A percentile compares a stretch with the other conserved stretches of the same genome.
Conservation (phyloP, 306 rosid species). For the Lithocarpus polystachyus region DNA sequence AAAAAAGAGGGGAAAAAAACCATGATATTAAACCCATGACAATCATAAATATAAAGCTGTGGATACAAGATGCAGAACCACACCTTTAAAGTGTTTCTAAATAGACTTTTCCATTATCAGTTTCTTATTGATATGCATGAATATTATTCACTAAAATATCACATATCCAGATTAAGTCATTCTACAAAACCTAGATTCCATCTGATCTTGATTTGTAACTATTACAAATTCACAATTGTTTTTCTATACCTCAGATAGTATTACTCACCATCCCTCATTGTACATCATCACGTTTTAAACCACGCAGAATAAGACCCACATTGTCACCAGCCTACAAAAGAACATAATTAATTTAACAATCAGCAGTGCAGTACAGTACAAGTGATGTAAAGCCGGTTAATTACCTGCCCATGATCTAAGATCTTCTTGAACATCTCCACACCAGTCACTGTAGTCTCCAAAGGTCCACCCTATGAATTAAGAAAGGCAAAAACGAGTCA, state of each 20-base stretch:
- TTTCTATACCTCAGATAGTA: neutral
- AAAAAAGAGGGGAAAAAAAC: neutral
- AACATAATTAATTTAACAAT: conserved; percentile 24
- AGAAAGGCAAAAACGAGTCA: too few species aligned
- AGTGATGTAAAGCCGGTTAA: conserved; percentile 13
- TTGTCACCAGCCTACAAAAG: conserved; percentile 83
- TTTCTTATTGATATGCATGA: too few species aligned
- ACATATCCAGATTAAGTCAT: too few species aligned
- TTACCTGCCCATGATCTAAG: conserved; percentile 92
- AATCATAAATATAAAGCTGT: too few species aligned
- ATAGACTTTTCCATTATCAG: too few species aligned
- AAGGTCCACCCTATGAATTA: conserved; percentile 60
- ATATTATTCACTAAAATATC: too few species aligned
- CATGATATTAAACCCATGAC: neutral
- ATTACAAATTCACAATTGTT: too few species aligned
- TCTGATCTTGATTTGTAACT: too few species aligned
- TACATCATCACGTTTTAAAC: conserved; percentile 89
- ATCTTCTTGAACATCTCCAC: conserved; percentile 99
- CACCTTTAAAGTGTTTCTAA: too few species aligned
- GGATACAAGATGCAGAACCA: too few species aligned
- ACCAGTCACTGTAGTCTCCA: conserved; percentile 89
- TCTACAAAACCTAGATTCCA: too few species aligned
- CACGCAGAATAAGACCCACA: conserved; percentile 99
- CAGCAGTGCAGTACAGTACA: conserved; percentile 3
- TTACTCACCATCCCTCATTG: conserved; percentile 90